Base-by-base conservation (phyloP, 2,329 filamentous ascomycete genomes). In the Pleomassaria siparia region DNA sequence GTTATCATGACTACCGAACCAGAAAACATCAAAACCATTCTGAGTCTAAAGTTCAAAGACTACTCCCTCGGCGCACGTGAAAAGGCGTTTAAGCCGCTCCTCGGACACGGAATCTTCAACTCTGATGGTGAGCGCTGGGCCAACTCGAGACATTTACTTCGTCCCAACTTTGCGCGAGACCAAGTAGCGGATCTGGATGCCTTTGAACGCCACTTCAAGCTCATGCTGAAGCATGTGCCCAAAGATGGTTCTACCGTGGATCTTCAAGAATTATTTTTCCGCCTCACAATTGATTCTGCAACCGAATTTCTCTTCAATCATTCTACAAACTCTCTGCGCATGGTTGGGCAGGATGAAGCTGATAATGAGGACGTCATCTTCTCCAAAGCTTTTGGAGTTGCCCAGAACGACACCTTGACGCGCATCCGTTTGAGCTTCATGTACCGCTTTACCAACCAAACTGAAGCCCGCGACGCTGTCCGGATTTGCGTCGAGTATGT, bases 141-240 rank as follows among this genome's bases (percentile, higher is more conserved):
- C 10, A 66, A 70, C 40, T 68, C 64, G 16, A 64, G 76, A 9
- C 72, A 76, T 22, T 69, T 79, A 52, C 70, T 86, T 12, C 71
- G 79, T 18, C 79, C 80, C 1, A 79, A 79, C 50, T 83, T 82
- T 54, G 73, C 70, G 1, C 68, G 77, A 8, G 72, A 75, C 10
- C 79, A 82, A 53, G 72, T 83, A 9, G 75, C 74, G 4, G 77
- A 83, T 57, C 62, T 82, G 5, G 69, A 72, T 1, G 81, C 80
- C 1, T 84, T 87, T 43, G 84, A 88, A 56, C 69, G 64, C 2
- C 83, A 87, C 68, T 74, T 86, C 13, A 66, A 74, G 25, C 73
- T 78, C 21, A 71, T 89, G 47, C 73, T 88, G 21, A 72, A 75
- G n/a, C 76, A 77, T 18, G 76, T 89, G 8, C 82, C 83, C 71